These are phyloP conservation scores for Firmiana major DNA, from an alignment of 345 rosid species.

Conservation along the genomic window DNA sequence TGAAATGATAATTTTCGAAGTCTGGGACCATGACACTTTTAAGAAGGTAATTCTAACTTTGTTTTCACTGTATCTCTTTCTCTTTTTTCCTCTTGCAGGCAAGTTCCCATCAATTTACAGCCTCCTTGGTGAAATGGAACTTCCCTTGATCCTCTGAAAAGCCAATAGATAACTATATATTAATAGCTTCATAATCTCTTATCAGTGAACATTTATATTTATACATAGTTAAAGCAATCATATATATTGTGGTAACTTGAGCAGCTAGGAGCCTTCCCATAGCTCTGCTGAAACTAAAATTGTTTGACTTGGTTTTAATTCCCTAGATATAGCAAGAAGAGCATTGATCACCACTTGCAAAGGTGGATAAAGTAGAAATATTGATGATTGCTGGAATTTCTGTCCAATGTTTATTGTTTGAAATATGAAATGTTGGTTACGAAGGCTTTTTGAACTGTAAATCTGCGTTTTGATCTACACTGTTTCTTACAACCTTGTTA, in stretches of 20 bases:
- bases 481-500: not conserved
- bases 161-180: not conserved
- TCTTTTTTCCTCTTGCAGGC: too few species aligned
- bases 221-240: not conserved
- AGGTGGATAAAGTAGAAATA: not conserved
- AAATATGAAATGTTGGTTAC: not conserved
- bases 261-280: not conserved
- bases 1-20: slow-evolving; percentile 69
- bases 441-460: not conserved
- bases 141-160: not conserved
- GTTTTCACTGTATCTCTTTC: not conserved
- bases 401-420: not conserved
- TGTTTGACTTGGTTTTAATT: not conserved
- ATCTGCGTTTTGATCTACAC: not conserved
- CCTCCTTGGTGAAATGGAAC: too few species aligned
- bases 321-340: not conserved
- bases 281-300: not conserved
- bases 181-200: not conserved
- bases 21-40: slow-evolving; percentile 84
- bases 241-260: not conserved
- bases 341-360: not conserved
- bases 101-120: too few species aligned
- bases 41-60: slow-evolving; percentile 51
- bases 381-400: not conserved
- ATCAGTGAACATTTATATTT: not conserved